Conservation (phyloP, 805 yeast species). For the Saturnispora dispora region DNA sequence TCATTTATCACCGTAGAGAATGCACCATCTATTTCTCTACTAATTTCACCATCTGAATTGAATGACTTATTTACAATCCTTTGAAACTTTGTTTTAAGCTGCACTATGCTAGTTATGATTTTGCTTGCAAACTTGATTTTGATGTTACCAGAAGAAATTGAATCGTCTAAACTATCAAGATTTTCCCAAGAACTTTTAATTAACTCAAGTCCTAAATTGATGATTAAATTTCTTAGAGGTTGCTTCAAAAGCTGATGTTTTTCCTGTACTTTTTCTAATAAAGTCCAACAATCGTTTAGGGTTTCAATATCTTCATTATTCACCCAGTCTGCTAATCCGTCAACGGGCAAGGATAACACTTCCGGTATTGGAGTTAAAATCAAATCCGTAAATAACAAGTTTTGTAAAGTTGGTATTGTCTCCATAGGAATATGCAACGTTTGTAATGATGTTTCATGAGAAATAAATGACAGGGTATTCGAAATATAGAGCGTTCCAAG, state of each 20-base stretch:
- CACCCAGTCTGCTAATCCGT: conserved; percentile 55
- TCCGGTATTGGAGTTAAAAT: conserved; percentile 47
- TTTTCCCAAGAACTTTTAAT: conserved; percentile 21
- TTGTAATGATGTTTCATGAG: conserved; percentile 53
- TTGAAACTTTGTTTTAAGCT: conserved; percentile 43
- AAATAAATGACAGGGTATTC: conserved; percentile 42
- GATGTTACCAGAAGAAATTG: conserved; percentile 10
- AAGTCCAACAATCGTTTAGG: conserved; percentile 38
- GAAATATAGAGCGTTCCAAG: conserved; percentile 47
- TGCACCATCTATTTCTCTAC: conserved; percentile 49
- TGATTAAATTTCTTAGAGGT: conserved; percentile 38
- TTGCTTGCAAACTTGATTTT: conserved; percentile 44
- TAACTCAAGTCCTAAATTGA: conserved; percentile 37
- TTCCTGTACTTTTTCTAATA: conserved; percentile 46
- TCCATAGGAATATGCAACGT: conserved; percentile 43
- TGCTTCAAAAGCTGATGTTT: conserved; percentile 41
- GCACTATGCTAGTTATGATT: conserved; percentile 57
- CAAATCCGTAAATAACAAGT: conserved; percentile 49
- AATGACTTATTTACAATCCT: conserved; percentile 40
- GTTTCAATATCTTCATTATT: conserved; percentile 35
- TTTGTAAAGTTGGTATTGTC: conserved; percentile 45
- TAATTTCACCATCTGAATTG: conserved; percentile 38
- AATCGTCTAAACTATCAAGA: conserved; percentile 18
- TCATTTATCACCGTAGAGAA: conserved; percentile 53
- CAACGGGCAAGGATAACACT: conserved; percentile 42